Evolutionary conservation across 2,329 filamentous ascomycete species (phyloP), one percentile per base, ranked within the genome.

Genomic region (Botryosphaeria agaves): DNA sequence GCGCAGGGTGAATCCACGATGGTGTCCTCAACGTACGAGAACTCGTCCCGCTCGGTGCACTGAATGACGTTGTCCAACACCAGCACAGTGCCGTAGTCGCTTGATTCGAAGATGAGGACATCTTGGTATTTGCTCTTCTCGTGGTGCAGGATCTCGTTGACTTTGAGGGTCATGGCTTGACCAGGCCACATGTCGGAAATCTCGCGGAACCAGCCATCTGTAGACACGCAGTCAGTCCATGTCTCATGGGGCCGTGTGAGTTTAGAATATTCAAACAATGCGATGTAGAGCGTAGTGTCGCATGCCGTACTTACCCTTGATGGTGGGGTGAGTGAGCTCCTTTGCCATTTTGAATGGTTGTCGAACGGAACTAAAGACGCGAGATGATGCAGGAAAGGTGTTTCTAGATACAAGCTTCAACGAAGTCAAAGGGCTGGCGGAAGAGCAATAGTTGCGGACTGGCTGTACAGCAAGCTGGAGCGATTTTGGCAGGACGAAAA

Each of bases 171-270:
- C 87, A 95, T 95, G 56, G 89, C 89, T 67, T 95, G 89, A 56
- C 89, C 83, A 39, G 89, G 87, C 89, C 89, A 98, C 87, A 98
- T 95, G 53, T 89, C 67, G 46, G 81, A 92, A 63, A 93, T 85
- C 66, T 98, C 89, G 59, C 84, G 81, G 78, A 98, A 98, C 89
- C 89, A 98, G 65, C 87, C 89, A 93, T 95, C 89, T 93, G 45
- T 11, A 35, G 27, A 19, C 26, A 20, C 17, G 32, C 19, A 32
- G 32, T 36, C 36, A 35, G 37, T 41, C 38, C 39, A n/a, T 34
- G 14, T 8, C 17, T 15, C 26, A 19, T 26, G 11, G 7, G 26
- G 19, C 14, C 25, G 19, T 29, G 29, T n/a, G n/a, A n/a, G n/a
- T n/a, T n/a, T n/a, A n/a, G n/a, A n/a, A n/a, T n/a, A n/a, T n/a